Percentiles rank a stretch among this genome's conserved stretches.
Conservation (phyloP, 2,329 filamentous ascomycete species). For the Beauveria caledonica region DNA sequence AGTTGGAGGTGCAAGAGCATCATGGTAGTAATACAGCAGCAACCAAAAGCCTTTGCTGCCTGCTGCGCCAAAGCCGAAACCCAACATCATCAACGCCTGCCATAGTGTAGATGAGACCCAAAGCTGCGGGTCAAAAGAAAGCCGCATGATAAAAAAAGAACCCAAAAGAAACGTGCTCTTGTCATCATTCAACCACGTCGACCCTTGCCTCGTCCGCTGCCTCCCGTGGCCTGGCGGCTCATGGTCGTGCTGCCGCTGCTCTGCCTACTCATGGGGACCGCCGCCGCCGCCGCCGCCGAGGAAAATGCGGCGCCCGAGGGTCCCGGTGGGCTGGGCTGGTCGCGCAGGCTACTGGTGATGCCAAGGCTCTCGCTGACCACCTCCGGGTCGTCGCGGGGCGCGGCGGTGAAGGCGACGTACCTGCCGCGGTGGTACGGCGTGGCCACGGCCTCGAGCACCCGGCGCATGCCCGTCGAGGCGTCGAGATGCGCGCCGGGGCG, state of each 20-base stretch:
- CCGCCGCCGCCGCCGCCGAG: slow-evolving; percentile 31
- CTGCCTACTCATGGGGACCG: slow-evolving; percentile 46
- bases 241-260: slow-evolving; percentile 46
- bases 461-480: slow-evolving; percentile 35
- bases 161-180: background rate
- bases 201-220: slow-evolving; percentile 41
- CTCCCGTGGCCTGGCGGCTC: slow-evolving; percentile 45
- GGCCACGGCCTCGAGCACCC: slow-evolving; percentile 47
- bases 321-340: slow-evolving; percentile 26
- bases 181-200: slow-evolving; percentile 20
- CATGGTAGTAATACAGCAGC: background rate
- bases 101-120: background rate
- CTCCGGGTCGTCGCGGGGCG: slow-evolving; percentile 39
- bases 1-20: background rate
- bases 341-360: slow-evolving; percentile 37
- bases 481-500: slow-evolving; percentile 50
- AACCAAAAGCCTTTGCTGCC: background rate
- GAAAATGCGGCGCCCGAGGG: slow-evolving; percentile 21
- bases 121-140: background rate
- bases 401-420: slow-evolving; percentile 41
- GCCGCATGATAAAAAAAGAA: background rate
- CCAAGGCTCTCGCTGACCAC: slow-evolving; percentile 42
- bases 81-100: slow-evolving; percentile 4
- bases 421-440: slow-evolving; percentile 37
- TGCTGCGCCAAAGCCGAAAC: background rate